Evolutionary conservation across 352 stramenopile genomes (phyloP).

Genomic region (Globisporangium okanoganense): DNA sequence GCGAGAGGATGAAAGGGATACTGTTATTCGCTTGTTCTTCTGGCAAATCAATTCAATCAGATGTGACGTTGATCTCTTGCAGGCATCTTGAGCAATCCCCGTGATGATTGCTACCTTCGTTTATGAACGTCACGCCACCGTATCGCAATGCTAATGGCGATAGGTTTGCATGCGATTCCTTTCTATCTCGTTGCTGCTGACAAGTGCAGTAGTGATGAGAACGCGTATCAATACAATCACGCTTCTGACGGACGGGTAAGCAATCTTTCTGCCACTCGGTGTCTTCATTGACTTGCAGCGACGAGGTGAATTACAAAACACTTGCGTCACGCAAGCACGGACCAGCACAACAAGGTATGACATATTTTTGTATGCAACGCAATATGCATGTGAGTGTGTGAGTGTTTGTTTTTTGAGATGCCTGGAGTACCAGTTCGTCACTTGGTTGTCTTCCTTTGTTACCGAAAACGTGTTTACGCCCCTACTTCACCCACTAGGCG

Average conservation of each 20-base stretch:
- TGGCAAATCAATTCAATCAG: slow-evolving; percentile 2
- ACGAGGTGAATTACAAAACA: too few species aligned
- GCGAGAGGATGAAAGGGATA: background rate
- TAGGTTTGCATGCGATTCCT: background rate
- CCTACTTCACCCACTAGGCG: too few species aligned
- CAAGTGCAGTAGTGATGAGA: too few species aligned
- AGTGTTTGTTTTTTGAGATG: slow-evolving; percentile 28
- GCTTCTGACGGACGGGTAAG: too few species aligned
- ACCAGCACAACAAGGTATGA: too few species aligned
- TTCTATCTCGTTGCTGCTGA: too few species aligned
- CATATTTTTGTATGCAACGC: slow-evolving; percentile 8
- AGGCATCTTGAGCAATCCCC: background rate
- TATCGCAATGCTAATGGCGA: background rate
- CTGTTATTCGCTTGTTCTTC: background rate
- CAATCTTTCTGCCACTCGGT: too few species aligned
- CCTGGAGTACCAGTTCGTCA: slow-evolving; percentile 62
- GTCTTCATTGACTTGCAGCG: too few species aligned
- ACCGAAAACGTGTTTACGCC: slow-evolving; percentile 34
- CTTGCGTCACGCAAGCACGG: background rate
- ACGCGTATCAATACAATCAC: too few species aligned
- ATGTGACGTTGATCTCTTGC: slow-evolving; percentile 2
- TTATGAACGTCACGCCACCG: too few species aligned
- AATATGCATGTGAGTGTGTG: slow-evolving; percentile 11
- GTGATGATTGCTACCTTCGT: too few species aligned
- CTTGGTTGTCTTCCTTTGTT: slow-evolving; percentile 44